Conservation (phyloP, 345 rosid species). For the Eucalyptus pauciflora region DNA sequence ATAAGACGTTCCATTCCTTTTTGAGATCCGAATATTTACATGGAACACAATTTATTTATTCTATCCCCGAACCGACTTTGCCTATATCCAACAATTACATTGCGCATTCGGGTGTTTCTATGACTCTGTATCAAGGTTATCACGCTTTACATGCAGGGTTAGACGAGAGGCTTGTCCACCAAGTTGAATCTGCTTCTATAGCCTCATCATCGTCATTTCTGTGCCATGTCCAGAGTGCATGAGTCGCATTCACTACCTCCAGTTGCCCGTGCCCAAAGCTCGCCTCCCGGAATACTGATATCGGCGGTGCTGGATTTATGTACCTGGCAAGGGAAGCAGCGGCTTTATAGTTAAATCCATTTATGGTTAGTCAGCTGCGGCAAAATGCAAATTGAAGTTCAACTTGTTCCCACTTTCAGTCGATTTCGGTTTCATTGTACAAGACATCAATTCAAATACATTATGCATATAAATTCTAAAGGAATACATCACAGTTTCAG, state of each 20-base stretch:
- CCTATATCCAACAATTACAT: neutral
- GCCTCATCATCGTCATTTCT: constrained; percentile 43
- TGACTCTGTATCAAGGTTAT: neutral
- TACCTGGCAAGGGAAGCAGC: constrained; percentile 15
- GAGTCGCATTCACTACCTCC: constrained; percentile 52
- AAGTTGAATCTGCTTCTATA: constrained; percentile 29
- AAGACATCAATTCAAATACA: neutral
- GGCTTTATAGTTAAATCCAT: neutral
- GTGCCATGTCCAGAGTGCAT: constrained; percentile 71
- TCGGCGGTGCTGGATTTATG: constrained; percentile 22
- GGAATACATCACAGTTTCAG: neutral
- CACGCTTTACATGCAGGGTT: constrained; percentile 25
- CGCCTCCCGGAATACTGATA: constrained; percentile 63
- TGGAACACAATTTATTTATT: neutral
- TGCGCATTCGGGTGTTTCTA: neutral
- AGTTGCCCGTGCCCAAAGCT: constrained; percentile 77
- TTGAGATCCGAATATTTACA: neutral
- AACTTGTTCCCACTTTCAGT: neutral
- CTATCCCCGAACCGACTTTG: neutral
- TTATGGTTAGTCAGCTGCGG: neutral
- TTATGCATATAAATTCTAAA: neutral
- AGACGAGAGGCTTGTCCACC: constrained; percentile 38
- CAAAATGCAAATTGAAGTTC: neutral
- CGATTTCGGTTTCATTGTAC: neutral
- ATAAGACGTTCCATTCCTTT: neutral